Percentiles rank a stretch among this genome's conserved stretches.
These are phyloP conservation scores for Lojkania enalia DNA, from an alignment of 2,329 filamentous ascomycete species.

Conservation along the genomic window DNA sequence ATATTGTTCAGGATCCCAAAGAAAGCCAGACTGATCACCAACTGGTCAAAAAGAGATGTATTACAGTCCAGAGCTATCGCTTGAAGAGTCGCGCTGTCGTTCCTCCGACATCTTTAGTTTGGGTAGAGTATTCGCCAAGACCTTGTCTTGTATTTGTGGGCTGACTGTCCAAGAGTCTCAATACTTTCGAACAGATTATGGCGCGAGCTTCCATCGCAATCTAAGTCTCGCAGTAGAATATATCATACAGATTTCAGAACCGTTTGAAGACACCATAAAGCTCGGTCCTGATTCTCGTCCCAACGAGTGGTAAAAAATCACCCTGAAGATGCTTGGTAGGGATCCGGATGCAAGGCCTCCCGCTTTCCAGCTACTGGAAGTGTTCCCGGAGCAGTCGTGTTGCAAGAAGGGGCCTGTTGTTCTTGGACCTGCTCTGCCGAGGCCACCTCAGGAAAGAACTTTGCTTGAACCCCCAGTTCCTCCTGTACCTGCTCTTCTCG, in stretches of 20 bases:
- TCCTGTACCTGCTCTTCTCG: neutral
- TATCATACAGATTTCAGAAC: neutral
- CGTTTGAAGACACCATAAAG: too few relatives aligned
- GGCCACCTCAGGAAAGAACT: neutral
- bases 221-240: neutral
- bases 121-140: constrained; percentile 5
- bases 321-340: neutral
- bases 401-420: neutral
- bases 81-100: neutral
- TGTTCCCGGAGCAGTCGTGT: neutral
- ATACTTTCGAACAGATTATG: neutral
- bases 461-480: neutral
- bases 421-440: neutral
- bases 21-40: constrained; percentile 4
- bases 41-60: constrained; percentile 1
- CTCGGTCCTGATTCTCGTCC: too few relatives aligned
- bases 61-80: constrained; percentile 2
- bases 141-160: neutral
- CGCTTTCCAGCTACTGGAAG: neutral
- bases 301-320: neutral
- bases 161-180: constrained; percentile 1
- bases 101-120: constrained; percentile 3
- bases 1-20: neutral
- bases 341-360: neutral
- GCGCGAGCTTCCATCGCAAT: constrained; percentile 2